These are phyloP conservation scores for Paecilomyces sp. DNA, from an alignment of 2,329 filamentous ascomycete genomes.

Conservation along the genomic window DNA sequence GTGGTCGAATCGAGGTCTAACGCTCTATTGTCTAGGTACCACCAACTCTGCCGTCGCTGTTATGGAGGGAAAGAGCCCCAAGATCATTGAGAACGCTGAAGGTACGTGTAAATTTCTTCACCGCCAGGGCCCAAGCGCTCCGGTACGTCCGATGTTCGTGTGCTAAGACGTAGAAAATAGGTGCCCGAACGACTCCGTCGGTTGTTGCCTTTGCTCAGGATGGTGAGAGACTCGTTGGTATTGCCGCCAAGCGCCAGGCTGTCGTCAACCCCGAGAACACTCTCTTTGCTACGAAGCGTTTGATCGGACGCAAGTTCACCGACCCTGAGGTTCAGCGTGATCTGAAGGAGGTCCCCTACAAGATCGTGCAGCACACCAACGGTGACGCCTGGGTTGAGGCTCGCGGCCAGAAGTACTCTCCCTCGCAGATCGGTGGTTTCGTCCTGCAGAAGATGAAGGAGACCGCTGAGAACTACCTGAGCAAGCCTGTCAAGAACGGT, in stretches of 20 bases:
- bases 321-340: constrained; percentile 92
- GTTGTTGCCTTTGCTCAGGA: constrained; percentile 94
- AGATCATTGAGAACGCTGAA: constrained; percentile 97
- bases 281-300: constrained; percentile 95
- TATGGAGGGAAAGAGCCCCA: constrained; percentile 93
- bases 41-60: constrained; percentile 96
- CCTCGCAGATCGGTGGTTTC: constrained; percentile 96
- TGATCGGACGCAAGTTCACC: constrained; percentile 95
- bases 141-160: background rate
- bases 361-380: constrained; percentile 95
- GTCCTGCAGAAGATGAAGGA: constrained; percentile 99
- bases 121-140: constrained; percentile 5
- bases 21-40: constrained; percentile 50
- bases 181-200: constrained; percentile 84
- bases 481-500: constrained; percentile 87
- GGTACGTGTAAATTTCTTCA: constrained; percentile 47
- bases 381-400: constrained; percentile 95
- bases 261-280: constrained; percentile 99
- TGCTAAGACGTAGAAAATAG: constrained; percentile 34
- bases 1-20: background rate
- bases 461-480: constrained; percentile 87
- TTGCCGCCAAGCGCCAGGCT: constrained; percentile 94
- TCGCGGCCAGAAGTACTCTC: constrained; percentile 91
- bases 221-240: constrained; percentile 92
- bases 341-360: constrained; percentile 96